phyloP scores from a whole-genome alignment of 306 rosid species.

The Hippophae tibetana region DNA sequence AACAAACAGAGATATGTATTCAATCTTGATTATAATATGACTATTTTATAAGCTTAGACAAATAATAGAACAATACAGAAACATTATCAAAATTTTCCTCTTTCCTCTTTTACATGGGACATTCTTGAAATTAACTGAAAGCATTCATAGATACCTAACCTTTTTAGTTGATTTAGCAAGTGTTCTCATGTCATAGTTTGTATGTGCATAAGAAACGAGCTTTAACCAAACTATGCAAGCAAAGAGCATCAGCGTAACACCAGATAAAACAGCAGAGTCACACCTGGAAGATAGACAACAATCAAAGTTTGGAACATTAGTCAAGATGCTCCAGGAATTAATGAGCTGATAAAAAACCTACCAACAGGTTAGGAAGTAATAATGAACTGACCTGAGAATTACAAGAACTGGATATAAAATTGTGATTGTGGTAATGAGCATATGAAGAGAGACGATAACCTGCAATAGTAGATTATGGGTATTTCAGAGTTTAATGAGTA shows the following conservation, averaged over 20 bases:
- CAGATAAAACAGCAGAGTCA: conserved; percentile 78
- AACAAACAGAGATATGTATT: too few species aligned
- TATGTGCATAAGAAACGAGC: conserved; percentile 79
- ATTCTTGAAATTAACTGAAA: too few species aligned
- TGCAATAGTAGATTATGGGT: conserved; percentile 29
- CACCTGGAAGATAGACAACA: conserved; percentile 41
- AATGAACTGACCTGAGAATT: conserved; percentile 59
- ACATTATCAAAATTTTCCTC: too few species aligned
- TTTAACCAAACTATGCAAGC: conserved; percentile 83
- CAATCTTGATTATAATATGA: too few species aligned
- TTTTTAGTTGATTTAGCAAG: conserved; percentile 40
- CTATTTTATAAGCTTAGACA: too few species aligned
- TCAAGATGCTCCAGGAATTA: too few species aligned
- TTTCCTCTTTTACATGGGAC: too few species aligned
- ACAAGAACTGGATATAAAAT: conserved; percentile 61
- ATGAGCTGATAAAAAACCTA: too few species aligned
- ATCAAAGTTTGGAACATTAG: conserved; percentile 3
- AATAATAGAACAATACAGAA: too few species aligned
- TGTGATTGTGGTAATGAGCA: conserved; percentile 46
- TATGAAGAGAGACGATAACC: conserved; percentile 63
- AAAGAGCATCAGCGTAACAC: conserved; percentile 70
- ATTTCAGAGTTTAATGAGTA: conserved; percentile 3
- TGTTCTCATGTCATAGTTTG: conserved; percentile 70
- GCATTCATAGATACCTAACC: conserved; percentile 28
- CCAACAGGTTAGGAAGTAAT: neutral